A percentile compares a stretch with the other conserved stretches of the same genome.
Conservation (phyloP, 345 rosid genomes). For the Zanthoxylum bungeanum region DNA sequence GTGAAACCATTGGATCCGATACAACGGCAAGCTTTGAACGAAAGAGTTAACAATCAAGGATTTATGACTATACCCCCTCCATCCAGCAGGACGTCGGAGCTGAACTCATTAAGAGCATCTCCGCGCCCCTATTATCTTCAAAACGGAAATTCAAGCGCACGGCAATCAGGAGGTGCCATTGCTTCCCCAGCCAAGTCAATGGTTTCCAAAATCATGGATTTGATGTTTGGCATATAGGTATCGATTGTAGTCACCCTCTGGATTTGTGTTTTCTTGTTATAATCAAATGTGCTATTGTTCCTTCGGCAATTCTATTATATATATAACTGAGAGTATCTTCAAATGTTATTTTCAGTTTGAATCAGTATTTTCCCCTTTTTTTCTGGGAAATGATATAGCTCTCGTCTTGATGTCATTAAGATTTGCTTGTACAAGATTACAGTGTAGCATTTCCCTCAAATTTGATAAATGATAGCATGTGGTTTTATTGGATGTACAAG, state of each 20-base stretch:
- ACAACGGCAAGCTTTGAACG: slow-evolving; percentile 69
- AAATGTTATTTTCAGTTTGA: neutral
- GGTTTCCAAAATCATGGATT: slow-evolving; percentile 76
- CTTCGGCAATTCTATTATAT: slow-evolving; percentile 13
- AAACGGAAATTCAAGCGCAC: slow-evolving; percentile 54
- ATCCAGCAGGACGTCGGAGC: slow-evolving; percentile 45
- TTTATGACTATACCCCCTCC: slow-evolving; percentile 76
- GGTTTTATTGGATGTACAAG: neutral
- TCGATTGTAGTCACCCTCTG: neutral
- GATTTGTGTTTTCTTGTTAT: neutral
- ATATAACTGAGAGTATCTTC: slow-evolving; percentile 6
- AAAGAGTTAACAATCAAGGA: slow-evolving; percentile 71
- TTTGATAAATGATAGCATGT: neutral
- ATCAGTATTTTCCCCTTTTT: neutral
- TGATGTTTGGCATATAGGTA: slow-evolving; percentile 67
- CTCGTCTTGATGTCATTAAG: neutral
- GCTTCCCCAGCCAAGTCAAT: slow-evolving; percentile 85
- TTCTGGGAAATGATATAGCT: neutral
- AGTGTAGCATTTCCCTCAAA: neutral
- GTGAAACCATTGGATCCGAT: slow-evolving; percentile 90
- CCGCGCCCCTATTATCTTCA: slow-evolving; percentile 57
- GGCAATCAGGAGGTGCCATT: slow-evolving; percentile 61
- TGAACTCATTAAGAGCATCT: slow-evolving; percentile 34
- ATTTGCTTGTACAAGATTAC: slow-evolving; percentile 8
- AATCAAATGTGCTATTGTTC: neutral